Evolutionary conservation across 805 yeast species (phyloP), one percentile per base, ranked within the genome.

Genomic region (Myxozyma sirexii): DNA sequence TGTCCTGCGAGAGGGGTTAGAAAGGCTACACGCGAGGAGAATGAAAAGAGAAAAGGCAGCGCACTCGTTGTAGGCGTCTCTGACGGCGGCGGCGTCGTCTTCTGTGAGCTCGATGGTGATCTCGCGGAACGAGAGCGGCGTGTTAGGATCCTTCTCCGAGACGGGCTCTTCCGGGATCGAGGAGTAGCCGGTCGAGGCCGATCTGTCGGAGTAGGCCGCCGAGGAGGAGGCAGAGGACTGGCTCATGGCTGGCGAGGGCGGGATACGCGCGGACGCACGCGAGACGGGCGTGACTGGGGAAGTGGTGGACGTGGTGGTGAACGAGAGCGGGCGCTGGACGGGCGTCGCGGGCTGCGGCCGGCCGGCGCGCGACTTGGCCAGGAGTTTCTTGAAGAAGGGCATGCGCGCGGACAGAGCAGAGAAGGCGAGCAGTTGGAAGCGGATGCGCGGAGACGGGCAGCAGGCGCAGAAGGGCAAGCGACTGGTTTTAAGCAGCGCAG

Each of bases 21-120:
- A 7, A 39, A 31, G 21, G 17, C 12, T 17, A 12, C 15, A 21
- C 7, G 4, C 12, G 27, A 37, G 26, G 31, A 3, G 17, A 17
- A 1, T 3, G 24, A 10, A 1, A 31, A 17, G 19, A 29, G 26
- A 23, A 8, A 13, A 17, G 29, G 10, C n/a, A 23, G 26, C 60
- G 24, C 38, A 62, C 65, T 62, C 60, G 27, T 59, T 45, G 56
- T 59, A 62, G 3, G 60, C 37, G 35, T 49, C 58, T 26, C 44
- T 29, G 21, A 62, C 65, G 37, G 63, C 65, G 10, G 27, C 13
- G 15, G 55, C 64, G 51, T 62, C 65, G 3, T 59, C 64, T 7
- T 64, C 47, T 0, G 63, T 57, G 31, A 62, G 53, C 21, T 62
- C 60, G 47, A 62, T 62, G 23, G 48, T 59, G 56, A 59, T 55